Evolutionary conservation across 169 alveolate genomes (phyloP).

Genomic region (Miamiensis avidus): DNA sequence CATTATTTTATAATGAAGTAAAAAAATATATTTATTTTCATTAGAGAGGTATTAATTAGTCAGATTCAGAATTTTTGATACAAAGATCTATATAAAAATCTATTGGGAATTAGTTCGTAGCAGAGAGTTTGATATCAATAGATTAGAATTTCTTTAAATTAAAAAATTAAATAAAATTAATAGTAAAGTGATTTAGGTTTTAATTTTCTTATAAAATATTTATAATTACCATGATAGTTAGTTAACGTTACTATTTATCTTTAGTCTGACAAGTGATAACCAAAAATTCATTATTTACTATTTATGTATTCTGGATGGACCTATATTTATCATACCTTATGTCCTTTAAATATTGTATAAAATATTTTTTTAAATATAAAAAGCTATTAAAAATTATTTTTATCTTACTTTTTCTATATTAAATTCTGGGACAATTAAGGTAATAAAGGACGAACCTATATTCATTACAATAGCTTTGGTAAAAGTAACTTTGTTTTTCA

Average conservation of each 20-base stretch:
- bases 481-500: slow-evolving; percentile 17
- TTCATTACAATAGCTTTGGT: slow-evolving; percentile 17
- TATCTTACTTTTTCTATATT: slow-evolving; percentile 38
- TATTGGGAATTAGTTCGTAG: not conserved
- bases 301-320: too few species aligned
- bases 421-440: slow-evolving; percentile 22
- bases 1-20: not conserved
- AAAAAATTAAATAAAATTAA: too few species aligned
- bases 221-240: too few species aligned
- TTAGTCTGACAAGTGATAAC: too few species aligned
- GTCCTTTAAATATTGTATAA: not conserved
- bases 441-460: not conserved
- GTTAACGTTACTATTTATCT: too few species aligned
- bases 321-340: not conserved
- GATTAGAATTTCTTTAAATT: not conserved
- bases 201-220: too few species aligned
- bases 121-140: not conserved
- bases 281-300: too few species aligned
- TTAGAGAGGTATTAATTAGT: not conserved
- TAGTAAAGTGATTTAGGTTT: too few species aligned
- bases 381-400: not conserved
- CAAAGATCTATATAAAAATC: not conserved
- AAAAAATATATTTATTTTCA: too few species aligned
- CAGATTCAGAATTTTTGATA: not conserved
- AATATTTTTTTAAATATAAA: too few species aligned